A percentile compares a stretch with the other conserved stretches of the same genome.
Conservation (phyloP, 306 rosid species). For the Myrica gale region DNA sequence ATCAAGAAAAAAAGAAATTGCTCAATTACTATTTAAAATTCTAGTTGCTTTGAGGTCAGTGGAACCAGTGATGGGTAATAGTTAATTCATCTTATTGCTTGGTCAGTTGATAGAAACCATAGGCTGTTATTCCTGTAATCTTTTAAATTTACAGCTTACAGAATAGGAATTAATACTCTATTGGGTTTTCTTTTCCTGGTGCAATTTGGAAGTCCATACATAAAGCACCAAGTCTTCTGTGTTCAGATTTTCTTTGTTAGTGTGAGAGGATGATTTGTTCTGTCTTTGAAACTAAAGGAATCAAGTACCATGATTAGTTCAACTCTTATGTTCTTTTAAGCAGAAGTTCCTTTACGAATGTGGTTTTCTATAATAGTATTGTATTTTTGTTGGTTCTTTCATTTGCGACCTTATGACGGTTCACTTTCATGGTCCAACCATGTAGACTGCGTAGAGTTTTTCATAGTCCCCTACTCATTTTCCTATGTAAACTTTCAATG, state of each 20-base stretch:
- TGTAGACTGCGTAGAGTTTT: background rate
- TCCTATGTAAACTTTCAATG: background rate
- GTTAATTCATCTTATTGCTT: background rate
- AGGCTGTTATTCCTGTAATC: background rate
- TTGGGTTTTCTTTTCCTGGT: background rate
- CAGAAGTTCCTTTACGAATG: background rate
- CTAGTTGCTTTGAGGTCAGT: background rate
- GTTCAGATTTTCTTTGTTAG: background rate
- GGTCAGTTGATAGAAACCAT: background rate
- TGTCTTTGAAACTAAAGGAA: background rate
- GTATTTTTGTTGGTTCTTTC: background rate
- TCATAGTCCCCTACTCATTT: background rate
- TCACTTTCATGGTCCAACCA: background rate
- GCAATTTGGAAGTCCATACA: background rate
- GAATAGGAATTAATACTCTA: background rate
- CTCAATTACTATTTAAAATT: background rate
- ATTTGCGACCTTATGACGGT: background rate
- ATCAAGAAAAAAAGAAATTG: background rate
- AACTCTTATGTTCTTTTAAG: background rate
- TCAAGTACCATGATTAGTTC: background rate
- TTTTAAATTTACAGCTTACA: background rate
- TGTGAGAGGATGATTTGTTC: background rate
- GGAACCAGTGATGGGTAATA: background rate
- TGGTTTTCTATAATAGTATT: background rate
- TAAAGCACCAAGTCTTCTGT: background rate